Evolutionary conservation across 257 asterid species (phyloP).

Genomic region (Ajuga chamaepitys): DNA sequence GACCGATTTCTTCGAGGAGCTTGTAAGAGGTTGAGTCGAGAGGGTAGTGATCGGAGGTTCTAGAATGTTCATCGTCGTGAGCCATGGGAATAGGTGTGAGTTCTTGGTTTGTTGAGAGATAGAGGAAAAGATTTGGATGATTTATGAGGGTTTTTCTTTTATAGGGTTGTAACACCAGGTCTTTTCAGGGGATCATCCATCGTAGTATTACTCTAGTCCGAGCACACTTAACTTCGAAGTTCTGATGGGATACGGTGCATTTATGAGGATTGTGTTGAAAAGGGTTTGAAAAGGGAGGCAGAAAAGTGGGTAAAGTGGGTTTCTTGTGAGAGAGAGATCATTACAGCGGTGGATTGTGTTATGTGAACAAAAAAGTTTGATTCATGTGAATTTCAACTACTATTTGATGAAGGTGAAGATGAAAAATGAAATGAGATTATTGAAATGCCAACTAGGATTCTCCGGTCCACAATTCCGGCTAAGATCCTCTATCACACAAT

Average conservation of each 20-base stretch:
- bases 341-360: background rate
- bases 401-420: background rate
- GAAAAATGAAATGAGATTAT: no score
- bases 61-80: background rate
- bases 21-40: slow-evolving; percentile 32
- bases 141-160: background rate
- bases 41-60: slow-evolving; percentile 12
- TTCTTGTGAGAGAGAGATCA: slow-evolving; percentile 22
- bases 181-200: no score
- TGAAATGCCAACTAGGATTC: no score
- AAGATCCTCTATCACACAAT: no score
- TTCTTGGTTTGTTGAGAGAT: background rate
- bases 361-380: background rate
- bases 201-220: no score
- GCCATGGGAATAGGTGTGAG: slow-evolving; percentile 8
- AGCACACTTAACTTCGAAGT: no score
- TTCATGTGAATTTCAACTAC: slow-evolving; percentile 30
- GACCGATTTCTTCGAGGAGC: slow-evolving; percentile 56
- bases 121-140: no score
- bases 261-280: background rate
- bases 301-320: slow-evolving; percentile 17
- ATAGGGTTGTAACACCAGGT: no score
- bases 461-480: no score
- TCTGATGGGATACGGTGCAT: no score
- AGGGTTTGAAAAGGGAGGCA: background rate